These are phyloP conservation scores for Agaricales sp. DNA, from an alignment of 1,284 basidiomycete species.

Conservation along the genomic window DNA sequence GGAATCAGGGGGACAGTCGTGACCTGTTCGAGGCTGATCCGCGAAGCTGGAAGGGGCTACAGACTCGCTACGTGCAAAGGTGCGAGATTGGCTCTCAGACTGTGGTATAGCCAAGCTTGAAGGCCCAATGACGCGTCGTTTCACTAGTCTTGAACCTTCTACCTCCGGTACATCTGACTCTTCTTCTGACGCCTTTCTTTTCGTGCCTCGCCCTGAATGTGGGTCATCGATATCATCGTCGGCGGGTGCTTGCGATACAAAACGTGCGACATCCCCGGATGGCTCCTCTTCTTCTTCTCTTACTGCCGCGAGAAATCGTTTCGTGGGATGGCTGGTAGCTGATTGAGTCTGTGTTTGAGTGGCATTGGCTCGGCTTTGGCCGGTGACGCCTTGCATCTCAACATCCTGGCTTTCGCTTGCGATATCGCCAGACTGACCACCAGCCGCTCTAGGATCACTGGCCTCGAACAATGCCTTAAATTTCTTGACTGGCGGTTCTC, in stretches of 20 bases:
- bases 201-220: constrained; percentile 16
- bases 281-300: constrained; percentile 49
- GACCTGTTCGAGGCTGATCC: background rate
- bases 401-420: constrained; percentile 14
- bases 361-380: constrained; percentile 7
- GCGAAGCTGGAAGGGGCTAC: background rate
- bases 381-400: background rate
- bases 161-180: constrained; percentile 31
- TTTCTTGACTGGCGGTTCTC: constrained; percentile 53
- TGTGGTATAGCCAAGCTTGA: background rate
- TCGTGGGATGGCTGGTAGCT: constrained; percentile 16
- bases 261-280: constrained; percentile 13
- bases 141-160: constrained; percentile 9
- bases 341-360: constrained; percentile 28
- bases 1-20: constrained; percentile 9
- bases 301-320: constrained; percentile 27
- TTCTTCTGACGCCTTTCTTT: constrained; percentile 23
- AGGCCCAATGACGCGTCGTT: background rate
- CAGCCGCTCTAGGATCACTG: constrained; percentile 39
- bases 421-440: constrained; percentile 12
- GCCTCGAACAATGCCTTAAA: constrained; percentile 64
- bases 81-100: constrained; percentile 6
- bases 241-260: background rate
- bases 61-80: background rate
- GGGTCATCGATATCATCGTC: constrained; percentile 4